Evolutionary conservation across 1,284 basidiomycete genomes (phyloP), one percentile per base, ranked within the genome.

Genomic region (Moesziomyces parantarcticus): DNA sequence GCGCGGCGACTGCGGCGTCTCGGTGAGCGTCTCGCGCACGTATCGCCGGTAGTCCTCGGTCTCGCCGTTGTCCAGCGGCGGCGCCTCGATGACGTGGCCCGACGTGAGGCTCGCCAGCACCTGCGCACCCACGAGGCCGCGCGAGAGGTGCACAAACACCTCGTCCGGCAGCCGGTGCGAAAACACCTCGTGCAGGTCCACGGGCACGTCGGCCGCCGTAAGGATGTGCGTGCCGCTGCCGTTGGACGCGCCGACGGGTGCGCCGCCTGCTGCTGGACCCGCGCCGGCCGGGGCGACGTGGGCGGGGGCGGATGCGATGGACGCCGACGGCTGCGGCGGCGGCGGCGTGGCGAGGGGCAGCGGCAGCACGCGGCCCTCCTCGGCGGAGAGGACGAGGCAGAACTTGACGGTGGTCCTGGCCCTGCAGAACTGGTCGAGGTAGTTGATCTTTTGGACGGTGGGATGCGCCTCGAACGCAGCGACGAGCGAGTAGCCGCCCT

Each of bases 141-240:
- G 90, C 47, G 94, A 97, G 61, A 99, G 88, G 84, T 97, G 96
- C 85, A 92, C 96, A 86, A 96, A 98, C 60, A 98, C 88, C 83
- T 99, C 95, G 85, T 99, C 96, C 0, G 97, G 96, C 18, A 99
- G 88, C 39, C 94, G 91, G 83, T 92, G 88, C 3, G 94, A 97
- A 86, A 98, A 99, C 72, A 99, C 92, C 53, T 97, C 94, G 82
- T 97, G 92, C 40, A 99, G 86, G 85, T 99, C 96, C 44, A 87
- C 85, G 1, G 96, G 96, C 39, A 99, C 90, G 77, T 98, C 96
- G 23, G 90, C 89, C 0, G 91, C 89, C 0, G 92, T 92, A 48
- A 90, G 76, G 45, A 83, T 84, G 34, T 88, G 76, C 89, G 90
- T 73, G 89, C 88, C n/a, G n/a, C n/a, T 40, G 61, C 51, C 62